phyloP scores from a whole-genome alignment of 306 rosid genomes.

The Astragalus membranaceus region DNA sequence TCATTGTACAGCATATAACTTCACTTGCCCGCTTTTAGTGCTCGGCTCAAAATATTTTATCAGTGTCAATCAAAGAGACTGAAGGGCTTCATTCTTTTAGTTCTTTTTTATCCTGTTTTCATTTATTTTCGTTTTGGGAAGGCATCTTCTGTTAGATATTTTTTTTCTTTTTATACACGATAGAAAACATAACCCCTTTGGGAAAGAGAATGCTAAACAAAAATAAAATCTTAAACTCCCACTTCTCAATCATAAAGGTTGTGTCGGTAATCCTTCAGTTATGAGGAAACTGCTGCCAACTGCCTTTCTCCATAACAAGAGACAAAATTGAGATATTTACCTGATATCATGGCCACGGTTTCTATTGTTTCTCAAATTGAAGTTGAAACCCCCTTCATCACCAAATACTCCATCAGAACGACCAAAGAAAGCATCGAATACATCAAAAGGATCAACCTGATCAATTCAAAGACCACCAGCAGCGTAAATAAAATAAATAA shows the following conservation, averaged over 20 bases:
- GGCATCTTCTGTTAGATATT: too few relatives aligned
- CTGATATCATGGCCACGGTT: conserved; percentile 54
- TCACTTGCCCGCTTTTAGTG: background rate
- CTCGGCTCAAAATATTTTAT: background rate
- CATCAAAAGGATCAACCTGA: conserved; percentile 79
- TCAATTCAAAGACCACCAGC: conserved; percentile 16
- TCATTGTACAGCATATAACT: background rate
- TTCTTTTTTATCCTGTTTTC: background rate
- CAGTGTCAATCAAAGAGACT: background rate
- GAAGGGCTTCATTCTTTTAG: background rate
- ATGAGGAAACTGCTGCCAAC: background rate
- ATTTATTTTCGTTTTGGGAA: background rate
- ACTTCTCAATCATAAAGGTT: background rate
- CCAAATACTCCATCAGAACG: conserved; percentile 62
- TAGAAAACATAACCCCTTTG: too few relatives aligned
- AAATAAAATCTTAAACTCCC: background rate
- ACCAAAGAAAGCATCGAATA: conserved; percentile 73
- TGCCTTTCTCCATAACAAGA: background rate
- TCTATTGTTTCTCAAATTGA: conserved; percentile 48
- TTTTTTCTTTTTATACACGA: background rate
- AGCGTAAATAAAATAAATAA: conserved; percentile 12
- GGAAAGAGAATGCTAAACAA: background rate
- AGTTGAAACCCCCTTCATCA: conserved; percentile 63
- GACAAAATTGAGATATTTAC: conserved; percentile 33
- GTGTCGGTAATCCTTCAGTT: background rate